A percentile compares a stretch with the other conserved stretches of the same genome.
Evolutionary conservation across 2,329 filamentous ascomycete species (phyloP).

Genomic region (Fusarium nurragi): DNA sequence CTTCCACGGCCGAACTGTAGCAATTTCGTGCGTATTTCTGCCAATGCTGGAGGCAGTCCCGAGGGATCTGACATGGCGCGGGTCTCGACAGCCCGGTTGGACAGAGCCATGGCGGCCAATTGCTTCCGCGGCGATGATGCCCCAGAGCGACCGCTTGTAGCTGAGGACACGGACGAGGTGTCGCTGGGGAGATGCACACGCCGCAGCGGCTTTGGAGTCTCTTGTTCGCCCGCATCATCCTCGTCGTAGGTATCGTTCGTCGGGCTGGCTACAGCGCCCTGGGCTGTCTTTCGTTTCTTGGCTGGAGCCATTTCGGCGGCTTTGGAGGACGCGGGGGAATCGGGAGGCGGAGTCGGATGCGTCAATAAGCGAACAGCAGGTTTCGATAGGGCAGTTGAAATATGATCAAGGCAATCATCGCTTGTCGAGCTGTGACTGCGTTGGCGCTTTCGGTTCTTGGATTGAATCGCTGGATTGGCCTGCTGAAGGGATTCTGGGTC

Average conservation of each 20-base stretch:
- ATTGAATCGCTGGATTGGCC: not conserved
- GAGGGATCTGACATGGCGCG: not conserved
- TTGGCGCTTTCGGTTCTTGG: not conserved
- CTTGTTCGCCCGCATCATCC: not conserved
- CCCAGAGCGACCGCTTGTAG: not conserved
- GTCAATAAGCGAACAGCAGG: fast-evolving
- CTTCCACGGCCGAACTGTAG: not conserved
- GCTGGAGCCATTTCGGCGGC: not conserved
- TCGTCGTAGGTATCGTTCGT: not conserved
- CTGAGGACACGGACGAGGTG: not conserved
- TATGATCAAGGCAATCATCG: not conserved
- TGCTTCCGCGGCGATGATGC: not conserved
- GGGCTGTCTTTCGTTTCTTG: not conserved
- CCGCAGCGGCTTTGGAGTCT: not conserved
- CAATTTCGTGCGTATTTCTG: not conserved
- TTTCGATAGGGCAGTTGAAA: not conserved
- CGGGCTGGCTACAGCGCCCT: not conserved
- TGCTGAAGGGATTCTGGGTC: not conserved
- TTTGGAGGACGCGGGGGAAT: not conserved
- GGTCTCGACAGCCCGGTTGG: not conserved
- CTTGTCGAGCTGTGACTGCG: not conserved
- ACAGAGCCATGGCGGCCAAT: not conserved
- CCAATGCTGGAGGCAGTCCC: not conserved
- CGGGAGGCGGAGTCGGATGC: not conserved
- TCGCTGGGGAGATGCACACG: not conserved